phyloP scores from a whole-genome alignment of 2,329 filamentous ascomycete species.

The Aspergillus sclerotialis region DNA sequence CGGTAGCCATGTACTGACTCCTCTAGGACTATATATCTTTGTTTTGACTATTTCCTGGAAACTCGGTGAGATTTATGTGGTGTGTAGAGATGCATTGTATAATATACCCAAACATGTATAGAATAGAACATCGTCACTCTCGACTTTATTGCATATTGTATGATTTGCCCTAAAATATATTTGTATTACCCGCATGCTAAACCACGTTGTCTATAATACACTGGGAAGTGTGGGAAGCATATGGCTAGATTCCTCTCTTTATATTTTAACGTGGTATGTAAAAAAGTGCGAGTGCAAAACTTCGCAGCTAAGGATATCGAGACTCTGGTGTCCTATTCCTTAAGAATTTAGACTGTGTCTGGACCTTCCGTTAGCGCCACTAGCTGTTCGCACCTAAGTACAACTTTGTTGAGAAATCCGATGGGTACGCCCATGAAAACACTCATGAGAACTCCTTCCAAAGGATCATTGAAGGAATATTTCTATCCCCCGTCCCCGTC shows the following conservation, averaged over 20 bases:
- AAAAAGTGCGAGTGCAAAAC: conserved; percentile 38
- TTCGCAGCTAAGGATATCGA: conserved; percentile 32
- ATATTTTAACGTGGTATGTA: conserved; percentile 44
- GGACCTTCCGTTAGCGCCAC: conserved; percentile 45
- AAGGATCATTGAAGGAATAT: conserved; percentile 20
- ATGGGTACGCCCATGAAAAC: conserved; percentile 11
- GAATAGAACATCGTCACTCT: not conserved
- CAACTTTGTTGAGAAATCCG: conserved; percentile 37
- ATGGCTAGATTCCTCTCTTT: no score
- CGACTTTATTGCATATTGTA: no score
- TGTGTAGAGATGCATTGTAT: conserved; percentile 8
- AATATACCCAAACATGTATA: not conserved
- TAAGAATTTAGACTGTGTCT: conserved; percentile 40
- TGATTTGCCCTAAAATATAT: no score
- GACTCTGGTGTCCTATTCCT: conserved; percentile 38
- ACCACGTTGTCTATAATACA: no score
- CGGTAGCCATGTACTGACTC: no score
- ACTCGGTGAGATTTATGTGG: no score
- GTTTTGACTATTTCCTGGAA: no score
- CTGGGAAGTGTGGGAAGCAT: no score
- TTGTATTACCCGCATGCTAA: no score
- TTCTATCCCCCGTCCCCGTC: conserved; percentile 20
- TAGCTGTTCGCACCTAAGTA: conserved; percentile 45
- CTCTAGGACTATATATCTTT: no score
- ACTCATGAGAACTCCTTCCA: conserved; percentile 14